phyloP scores from a whole-genome alignment of 768 basidiomycete species.

The Tephrocybe sp. region DNA sequence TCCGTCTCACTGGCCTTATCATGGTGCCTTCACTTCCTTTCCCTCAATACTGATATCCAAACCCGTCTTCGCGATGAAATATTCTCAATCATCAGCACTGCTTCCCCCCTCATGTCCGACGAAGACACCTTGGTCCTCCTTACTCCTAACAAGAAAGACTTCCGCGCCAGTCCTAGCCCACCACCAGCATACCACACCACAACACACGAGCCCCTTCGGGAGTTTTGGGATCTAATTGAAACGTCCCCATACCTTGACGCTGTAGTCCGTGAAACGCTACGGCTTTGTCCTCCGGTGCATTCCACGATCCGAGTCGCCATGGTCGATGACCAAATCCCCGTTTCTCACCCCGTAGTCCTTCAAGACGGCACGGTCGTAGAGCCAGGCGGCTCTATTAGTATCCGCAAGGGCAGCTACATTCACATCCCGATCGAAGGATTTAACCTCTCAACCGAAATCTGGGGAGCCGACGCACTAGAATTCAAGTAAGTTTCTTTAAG shows the following conservation, averaged over 20 bases:
- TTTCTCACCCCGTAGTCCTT: conserved; percentile 44
- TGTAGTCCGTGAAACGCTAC: conserved; percentile 56
- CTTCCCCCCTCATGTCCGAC: conserved; percentile 13
- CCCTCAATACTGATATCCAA: conserved; percentile 55
- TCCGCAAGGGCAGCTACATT: conserved; percentile 55
- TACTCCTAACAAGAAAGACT: conserved; percentile 10
- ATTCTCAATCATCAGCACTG: conserved; percentile 15
- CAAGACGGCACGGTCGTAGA: conserved; percentile 37
- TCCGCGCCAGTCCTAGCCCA: conserved; percentile 4
- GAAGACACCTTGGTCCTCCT: conserved; percentile 19
- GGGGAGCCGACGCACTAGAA: conserved; percentile 51
- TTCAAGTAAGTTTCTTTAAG: conserved; percentile 47
- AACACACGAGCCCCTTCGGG: conserved; percentile 16
- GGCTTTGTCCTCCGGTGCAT: conserved; percentile 57
- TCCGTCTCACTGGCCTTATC: conserved; percentile 55
- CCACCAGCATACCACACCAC: conserved; percentile 12
- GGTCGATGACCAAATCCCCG: conserved; percentile 52
- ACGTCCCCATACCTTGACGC: conserved; percentile 53
- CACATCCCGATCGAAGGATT: conserved; percentile 61
- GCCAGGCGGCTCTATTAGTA: conserved; percentile 37
- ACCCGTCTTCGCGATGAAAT: conserved; percentile 55
- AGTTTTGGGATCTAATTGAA: conserved; percentile 35
- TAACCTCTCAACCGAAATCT: conserved; percentile 50
- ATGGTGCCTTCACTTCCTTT: conserved; percentile 59
- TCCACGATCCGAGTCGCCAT: conserved; percentile 58